Evolutionary conservation across 208 protist species (phyloP), one percentile per base, ranked within the genome.

Genomic region (Leishmania braziliensis): DNA sequence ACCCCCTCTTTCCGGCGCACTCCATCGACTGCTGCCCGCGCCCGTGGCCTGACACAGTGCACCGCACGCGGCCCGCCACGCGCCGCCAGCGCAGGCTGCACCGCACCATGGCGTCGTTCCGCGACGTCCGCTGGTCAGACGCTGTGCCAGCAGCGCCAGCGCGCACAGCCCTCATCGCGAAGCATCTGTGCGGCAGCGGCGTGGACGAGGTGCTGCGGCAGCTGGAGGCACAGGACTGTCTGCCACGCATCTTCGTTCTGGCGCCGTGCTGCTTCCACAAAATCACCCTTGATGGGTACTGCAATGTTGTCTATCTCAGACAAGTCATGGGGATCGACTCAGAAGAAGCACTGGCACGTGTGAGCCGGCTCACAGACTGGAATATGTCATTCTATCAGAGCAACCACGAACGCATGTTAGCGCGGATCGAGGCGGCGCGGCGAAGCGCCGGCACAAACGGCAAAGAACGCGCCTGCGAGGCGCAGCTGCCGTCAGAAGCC

Each of bases 251-350:
- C 53, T 79, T 97, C 48, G 85, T 95, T 20, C 84, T 97, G 12
- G 89, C 88, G n/a, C 93, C 93, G n/a, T 97, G 94, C 77, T 95
- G 92, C 74, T 95, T 93, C 63, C 86, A 92, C 75, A 91, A 92
- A 56, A 86, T 88, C 46, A 46, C 66, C n/a, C 90, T 90, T 56
- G 71, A 70, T 6, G 75, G 89, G 10, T 97, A 97, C 82, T 88
- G 85, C 62, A 87, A 95, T 70, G 80, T 75, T 2, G 75, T 6
- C 18, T 95, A 86, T 54, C 73, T 97, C 14, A 43, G 60, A 20
- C 51, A 86, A 1, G 80, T 79, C 4, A 80, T 90, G 72, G 80
- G 83, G 43, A 84, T 97, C 43, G n/a, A 82, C 5, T 76, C 60
- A 12, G 81, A 89, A 68, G 51, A 71, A 12, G 84, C 84, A 0